Evolutionary conservation across 768 basidiomycete species (phyloP), one percentile per base, ranked within the genome.

Genomic region (Porphyrellus cyaneotinctus): DNA sequence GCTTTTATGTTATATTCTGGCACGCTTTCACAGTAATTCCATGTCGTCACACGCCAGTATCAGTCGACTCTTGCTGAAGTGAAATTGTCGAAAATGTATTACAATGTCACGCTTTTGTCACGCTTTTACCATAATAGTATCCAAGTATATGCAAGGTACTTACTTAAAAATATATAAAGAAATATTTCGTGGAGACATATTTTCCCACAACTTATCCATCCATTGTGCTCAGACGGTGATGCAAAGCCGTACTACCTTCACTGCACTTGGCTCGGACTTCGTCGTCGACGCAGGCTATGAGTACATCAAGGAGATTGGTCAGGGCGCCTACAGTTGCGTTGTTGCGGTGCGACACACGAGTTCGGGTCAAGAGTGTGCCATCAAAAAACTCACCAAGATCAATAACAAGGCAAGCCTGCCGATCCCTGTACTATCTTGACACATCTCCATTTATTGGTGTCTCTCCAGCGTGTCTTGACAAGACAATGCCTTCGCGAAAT

Each of bases 401-500:
- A 91, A 91, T 67, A 91, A 87, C 48, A 92, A 91, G 81, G 88
- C 82, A 52, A 46, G 75, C 55, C 44, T 39, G 45, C 24, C 53
- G 20, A n/a, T 22, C 6, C 26, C 35, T 28, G 30, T 3, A 15
- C 11, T n/a, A n/a, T n/a, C 1, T 43, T 46, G 18, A 43, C 31
- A n/a, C 59, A 60, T 49, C 64, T 46, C 53, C 56, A 52, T 23
- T 52, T 33, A 17, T n/a, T n/a, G 49, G 9, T 10, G 35, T 51
- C 52, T 13, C 23, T 43, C 15, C 53, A 95, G 90, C 83, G 90
- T 64, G 98, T 98, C 69, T 75, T 98, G 61, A 97, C 95, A 44
- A 99, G 98, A 72, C 79, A 95, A 70, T 98, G 95, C 68, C 71
- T 98, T 69, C 76, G 97, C 43, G 97, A 99, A 74, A 91, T 99